Evolutionary conservation across 345 rosid species (phyloP).

Genomic region (Salix dunnii): DNA sequence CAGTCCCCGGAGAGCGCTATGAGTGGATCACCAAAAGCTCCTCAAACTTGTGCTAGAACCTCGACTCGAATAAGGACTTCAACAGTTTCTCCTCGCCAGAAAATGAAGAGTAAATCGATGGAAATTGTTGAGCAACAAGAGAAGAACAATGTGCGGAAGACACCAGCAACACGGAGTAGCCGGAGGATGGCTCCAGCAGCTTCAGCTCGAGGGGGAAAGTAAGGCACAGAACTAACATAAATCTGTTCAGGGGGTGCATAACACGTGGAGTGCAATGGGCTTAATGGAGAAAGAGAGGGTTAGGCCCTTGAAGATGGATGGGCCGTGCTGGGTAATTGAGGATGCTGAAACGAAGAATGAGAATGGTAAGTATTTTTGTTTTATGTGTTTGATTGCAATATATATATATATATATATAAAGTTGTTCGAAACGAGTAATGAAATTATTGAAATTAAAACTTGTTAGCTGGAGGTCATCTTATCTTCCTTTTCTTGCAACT

Average conservation of each 20-base stretch:
- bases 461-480: too few species aligned
- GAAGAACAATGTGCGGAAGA: constrained; percentile 9
- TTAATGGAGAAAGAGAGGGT: constrained; percentile 39
- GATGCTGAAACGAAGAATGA: constrained; percentile 24
- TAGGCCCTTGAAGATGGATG: constrained; percentile 22
- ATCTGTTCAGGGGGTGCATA: constrained; percentile 42
- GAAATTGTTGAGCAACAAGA: constrained; percentile 9
- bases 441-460: too few species aligned
- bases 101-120: not conserved
- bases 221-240: constrained; percentile 20
- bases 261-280: constrained; percentile 66
- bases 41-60: too few species aligned
- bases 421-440: too few species aligned
- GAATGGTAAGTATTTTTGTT: too few species aligned
- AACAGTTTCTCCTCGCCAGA: too few species aligned
- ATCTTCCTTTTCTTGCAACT: too few species aligned
- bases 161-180: constrained; percentile 20
- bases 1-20: too few species aligned
- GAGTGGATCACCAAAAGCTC: too few species aligned
- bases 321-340: constrained; percentile 19
- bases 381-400: too few species aligned
- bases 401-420: too few species aligned
- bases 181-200: constrained; percentile 18
- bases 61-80: too few species aligned
- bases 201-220: constrained; percentile 13